Evolutionary conservation across 129 eudicot genomes (phyloP).

Genomic region (Tagetes erecta): DNA sequence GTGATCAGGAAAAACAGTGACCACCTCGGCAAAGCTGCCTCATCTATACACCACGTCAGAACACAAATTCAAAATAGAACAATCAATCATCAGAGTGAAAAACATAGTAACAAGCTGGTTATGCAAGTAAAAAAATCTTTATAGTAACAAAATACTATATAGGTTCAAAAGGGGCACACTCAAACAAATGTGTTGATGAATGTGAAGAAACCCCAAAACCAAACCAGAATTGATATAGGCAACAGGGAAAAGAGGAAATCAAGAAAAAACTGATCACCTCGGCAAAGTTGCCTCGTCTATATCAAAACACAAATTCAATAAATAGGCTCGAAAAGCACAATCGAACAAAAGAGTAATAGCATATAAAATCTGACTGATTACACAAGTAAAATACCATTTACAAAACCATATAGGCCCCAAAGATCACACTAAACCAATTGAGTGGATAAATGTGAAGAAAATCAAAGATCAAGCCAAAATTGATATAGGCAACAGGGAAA

Average conservation of each 20-base stretch:
- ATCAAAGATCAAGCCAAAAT: slow-evolving; percentile 20
- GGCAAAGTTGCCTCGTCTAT: slow-evolving; percentile 70
- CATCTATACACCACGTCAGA: background rate
- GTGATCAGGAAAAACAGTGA: background rate
- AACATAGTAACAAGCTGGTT: background rate
- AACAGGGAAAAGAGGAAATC: slow-evolving; percentile 90
- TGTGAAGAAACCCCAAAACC: background rate
- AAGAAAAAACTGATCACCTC: slow-evolving; percentile 50
- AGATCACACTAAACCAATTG: slow-evolving; percentile 11
- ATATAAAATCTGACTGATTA: background rate
- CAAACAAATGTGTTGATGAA: slow-evolving; percentile 10
- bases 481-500: slow-evolving; percentile 46
- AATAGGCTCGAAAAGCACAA: background rate
- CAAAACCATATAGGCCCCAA: slow-evolving; percentile 19
- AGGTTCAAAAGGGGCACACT: slow-evolving; percentile 20
- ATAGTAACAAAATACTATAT: background rate
- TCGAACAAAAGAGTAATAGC: background rate
- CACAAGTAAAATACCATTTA: background rate
- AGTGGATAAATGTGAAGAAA: slow-evolving; percentile 12
- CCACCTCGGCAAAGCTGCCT: slow-evolving; percentile 14
- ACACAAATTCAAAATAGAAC: background rate
- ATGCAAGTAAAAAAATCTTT: background rate
- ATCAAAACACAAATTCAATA: background rate
- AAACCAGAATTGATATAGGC: slow-evolving; percentile 49
- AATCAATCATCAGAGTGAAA: background rate